Evolutionary conservation across 2,329 filamentous ascomycete genomes (phyloP), one percentile per base, ranked within the genome.

Genomic region (Cercospora berteroae): DNA sequence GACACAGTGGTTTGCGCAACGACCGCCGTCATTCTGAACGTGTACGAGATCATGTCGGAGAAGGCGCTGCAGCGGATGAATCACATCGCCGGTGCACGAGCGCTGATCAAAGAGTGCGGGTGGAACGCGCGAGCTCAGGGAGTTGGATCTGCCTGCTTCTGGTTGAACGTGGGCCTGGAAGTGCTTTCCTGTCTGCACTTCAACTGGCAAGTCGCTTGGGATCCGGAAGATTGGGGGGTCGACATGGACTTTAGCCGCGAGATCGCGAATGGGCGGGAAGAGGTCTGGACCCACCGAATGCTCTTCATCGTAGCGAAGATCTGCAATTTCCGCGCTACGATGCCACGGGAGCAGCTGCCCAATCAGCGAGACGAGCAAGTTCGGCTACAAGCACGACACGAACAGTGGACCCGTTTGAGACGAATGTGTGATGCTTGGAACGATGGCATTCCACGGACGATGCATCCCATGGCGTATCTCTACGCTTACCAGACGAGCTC

Each of bases 11-110:
- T 96, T 63, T 97, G 93, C 77, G 93, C 94, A 7, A 92, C 91
- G 0, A 93, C 93, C 0, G 93, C 94, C 2, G 90, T 96, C 13
- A 90, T 96, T 7, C 85, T 98, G 33, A 94, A 96, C 73, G 91
- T 96, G 3, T 97, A 96, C 79, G 93, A 97, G 78, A 90, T 94
- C 73, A 96, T 97, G 92, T 93, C 88, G 59, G 91, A 94, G 75
- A 88, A 88, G 71, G 88, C 90, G 5, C 83, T 89, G 42, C 88
- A 93, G 73, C 86, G 90, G n/a, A 94, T 95, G 89, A 94, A 91
- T 72, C 94, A 97, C 75, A 94, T 94, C 71, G 90, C 91, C 0
- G 93, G 93, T 5, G 92, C 93, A 9, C 86, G 93, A 63, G 92
- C 92, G 1, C 82, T 97, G 60, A 94, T 97, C 74, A 92, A 93